Evolutionary conservation across 208 protist genomes (phyloP), one percentile per base, ranked within the genome.

Genomic region (Leishmania tropica): DNA sequence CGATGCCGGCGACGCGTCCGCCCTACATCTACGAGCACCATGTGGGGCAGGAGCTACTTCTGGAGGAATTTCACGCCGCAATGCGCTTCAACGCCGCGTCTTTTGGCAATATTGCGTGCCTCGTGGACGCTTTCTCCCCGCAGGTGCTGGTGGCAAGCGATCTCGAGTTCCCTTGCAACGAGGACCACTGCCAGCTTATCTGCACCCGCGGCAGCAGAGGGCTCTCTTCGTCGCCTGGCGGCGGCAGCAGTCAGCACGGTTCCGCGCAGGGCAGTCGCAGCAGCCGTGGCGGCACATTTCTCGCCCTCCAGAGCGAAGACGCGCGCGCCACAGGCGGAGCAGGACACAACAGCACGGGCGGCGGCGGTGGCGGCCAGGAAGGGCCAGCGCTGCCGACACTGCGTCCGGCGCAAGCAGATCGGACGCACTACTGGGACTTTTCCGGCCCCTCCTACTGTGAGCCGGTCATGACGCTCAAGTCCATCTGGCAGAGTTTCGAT

Each of bases 31-130:
- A 97, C 81, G 90, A 95, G 83, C 87, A 94, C 67, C 84, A 90
- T 78, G 87, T 78, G 21, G 85, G 77, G 53, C 83, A 94, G 79
- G 91, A 96, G 77, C 56, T 91, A 71, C 86, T 88, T 80, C 80
- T 96, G 58, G 94, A 96, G 85, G 90, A 95, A 76, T 77, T 75
- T n/a, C 86, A 93, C 78, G 62, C 79, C 45, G 86, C 90, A 42
- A 72, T 91, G 62, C 74, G 82, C 21, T 94, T 96, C 83, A 86
- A 89, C 79, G 54, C 81, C 13, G 15, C 68, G 31, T 76, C 81
- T 7, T 96, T 92, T 71, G 94, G 94, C 77, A 97, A 97, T 77
- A 87, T 94, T 35, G 92, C 88, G 58, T 95, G 88, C 70, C 86
- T 97, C 51, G 80, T 97, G 37, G 60, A 93, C 67, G 85, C 92